Conservation (phyloP, 805 yeast species). For the Candida verbasci region DNA sequence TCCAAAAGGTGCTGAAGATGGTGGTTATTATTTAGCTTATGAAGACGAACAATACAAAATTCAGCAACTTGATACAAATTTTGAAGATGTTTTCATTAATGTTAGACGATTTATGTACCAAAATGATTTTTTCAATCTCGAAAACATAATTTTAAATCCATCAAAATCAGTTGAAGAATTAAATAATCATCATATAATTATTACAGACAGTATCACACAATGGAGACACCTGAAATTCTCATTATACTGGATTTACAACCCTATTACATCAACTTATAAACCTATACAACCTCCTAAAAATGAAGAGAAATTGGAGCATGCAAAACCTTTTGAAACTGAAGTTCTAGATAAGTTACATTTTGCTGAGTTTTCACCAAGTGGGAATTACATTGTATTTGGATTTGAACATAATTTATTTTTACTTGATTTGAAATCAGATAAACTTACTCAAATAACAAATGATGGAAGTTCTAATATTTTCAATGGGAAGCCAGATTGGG, state of each 20-base stretch:
- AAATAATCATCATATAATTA: constrained; percentile 44
- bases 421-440: constrained; percentile 27
- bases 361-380: constrained; percentile 61
- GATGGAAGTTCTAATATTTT: constrained; percentile 51
- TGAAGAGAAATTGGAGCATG: constrained; percentile 7
- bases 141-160: constrained; percentile 34
- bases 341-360: constrained; percentile 36
- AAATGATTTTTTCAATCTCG: constrained; percentile 30
- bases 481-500: constrained; percentile 79
- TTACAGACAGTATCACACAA: constrained; percentile 44
- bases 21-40: constrained; percentile 28
- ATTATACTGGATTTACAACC: constrained; percentile 33
- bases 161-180: constrained; percentile 41
- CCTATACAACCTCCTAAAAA: constrained; percentile 30
- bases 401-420: constrained; percentile 52
- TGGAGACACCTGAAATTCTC: constrained; percentile 39
- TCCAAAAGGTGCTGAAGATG: constrained; percentile 17
- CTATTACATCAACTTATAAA: constrained; percentile 19
- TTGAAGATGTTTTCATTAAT: constrained; percentile 23
- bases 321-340: constrained; percentile 8
- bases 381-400: constrained; percentile 53
- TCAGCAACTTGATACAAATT: constrained; percentile 24
- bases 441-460: constrained; percentile 33
- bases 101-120: constrained; percentile 35
- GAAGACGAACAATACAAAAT: constrained; percentile 14